phyloP scores from a whole-genome alignment of 2,329 filamentous ascomycete genomes.

The Fonsecaea multimorphosa region DNA sequence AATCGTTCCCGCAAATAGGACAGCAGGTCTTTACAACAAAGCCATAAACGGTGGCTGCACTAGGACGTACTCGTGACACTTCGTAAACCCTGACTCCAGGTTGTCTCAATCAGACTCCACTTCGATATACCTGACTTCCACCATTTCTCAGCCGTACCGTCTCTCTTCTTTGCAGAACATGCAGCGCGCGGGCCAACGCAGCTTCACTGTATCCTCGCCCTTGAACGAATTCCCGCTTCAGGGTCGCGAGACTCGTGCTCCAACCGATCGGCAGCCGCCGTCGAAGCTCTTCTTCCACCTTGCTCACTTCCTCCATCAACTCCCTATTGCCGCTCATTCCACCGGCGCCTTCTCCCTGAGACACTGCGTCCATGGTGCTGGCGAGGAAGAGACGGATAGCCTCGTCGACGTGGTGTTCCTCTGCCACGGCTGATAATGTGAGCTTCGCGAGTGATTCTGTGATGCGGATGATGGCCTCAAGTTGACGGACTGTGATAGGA shows the following conservation, averaged over 20 bases:
- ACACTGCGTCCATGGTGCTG: constrained; percentile 96
- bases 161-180: constrained; percentile 85
- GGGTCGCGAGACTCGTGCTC: constrained; percentile 85
- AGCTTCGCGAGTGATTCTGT: constrained; percentile 95
- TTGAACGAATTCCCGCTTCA: constrained; percentile 90
- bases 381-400: constrained; percentile 96
- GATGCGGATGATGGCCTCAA: constrained; percentile 96
- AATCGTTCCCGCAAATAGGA: background rate
- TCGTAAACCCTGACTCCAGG: constrained; percentile 13
- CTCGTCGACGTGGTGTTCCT: constrained; percentile 92
- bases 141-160: constrained; percentile 63
- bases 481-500: constrained; percentile 94
- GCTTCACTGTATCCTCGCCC: constrained; percentile 89
- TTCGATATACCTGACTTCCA: constrained; percentile 56
- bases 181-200: constrained; percentile 79
- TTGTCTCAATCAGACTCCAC: constrained; percentile 47
- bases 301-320: constrained; percentile 84
- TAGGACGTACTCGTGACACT: constrained; percentile 12
- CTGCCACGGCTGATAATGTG: constrained; percentile 81
- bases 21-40: background rate
- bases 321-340: constrained; percentile 71
- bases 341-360: constrained; percentile 76
- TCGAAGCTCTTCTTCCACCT: constrained; percentile 87
- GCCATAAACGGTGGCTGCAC: constrained; percentile 1
- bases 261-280: constrained; percentile 90